A percentile compares a stretch with the other conserved stretches of the same genome.
These are phyloP conservation scores for Penicillium mononematosum DNA, from an alignment of 495 filamentous ascomycete genomes.

Conservation along the genomic window DNA sequence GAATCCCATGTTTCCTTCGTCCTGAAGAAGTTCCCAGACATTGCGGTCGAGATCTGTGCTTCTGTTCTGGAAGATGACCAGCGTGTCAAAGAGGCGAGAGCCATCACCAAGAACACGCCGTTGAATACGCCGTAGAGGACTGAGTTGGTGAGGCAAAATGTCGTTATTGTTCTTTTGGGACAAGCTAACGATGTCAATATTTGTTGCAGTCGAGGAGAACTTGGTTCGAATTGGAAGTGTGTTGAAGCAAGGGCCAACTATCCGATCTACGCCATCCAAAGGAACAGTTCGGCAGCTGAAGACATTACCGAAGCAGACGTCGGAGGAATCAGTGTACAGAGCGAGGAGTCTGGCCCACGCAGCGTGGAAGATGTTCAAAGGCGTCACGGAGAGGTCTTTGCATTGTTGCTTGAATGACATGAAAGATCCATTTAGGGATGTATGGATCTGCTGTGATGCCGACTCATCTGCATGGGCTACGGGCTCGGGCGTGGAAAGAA, in stretches of 20 bases:
- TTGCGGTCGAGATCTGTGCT: slow-evolving; percentile 47
- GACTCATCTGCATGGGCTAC: slow-evolving; percentile 7
- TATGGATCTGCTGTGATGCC: slow-evolving; percentile 24
- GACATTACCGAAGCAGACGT: slow-evolving; percentile 83
- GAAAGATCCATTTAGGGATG: slow-evolving; percentile 33
- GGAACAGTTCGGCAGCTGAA: slow-evolving; percentile 68
- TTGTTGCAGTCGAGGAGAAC: slow-evolving; percentile 38
- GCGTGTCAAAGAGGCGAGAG: slow-evolving; percentile 66
- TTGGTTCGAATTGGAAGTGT: slow-evolving; percentile 68
- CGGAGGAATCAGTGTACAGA: slow-evolving; percentile 47
- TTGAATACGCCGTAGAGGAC: slow-evolving; percentile 56
- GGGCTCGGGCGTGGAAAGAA: slow-evolving; percentile 29
- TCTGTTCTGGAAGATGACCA: slow-evolving; percentile 69
- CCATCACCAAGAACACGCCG: slow-evolving; percentile 49
- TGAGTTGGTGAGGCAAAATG: slow-evolving; percentile 63
- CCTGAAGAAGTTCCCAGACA: slow-evolving; percentile 65
- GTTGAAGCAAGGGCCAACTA: slow-evolving; percentile 84
- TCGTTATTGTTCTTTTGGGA: slow-evolving; percentile 59
- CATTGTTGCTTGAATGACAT: slow-evolving; percentile 45
- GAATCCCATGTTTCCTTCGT: slow-evolving; percentile 75
- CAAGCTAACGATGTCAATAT: slow-evolving; percentile 49
- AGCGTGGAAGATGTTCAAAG: slow-evolving; percentile 64
- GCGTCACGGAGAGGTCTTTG: slow-evolving; percentile 54
- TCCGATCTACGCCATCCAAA: slow-evolving; percentile 59
- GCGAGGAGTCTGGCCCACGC: slow-evolving; percentile 64